These are phyloP conservation scores for Syzygium aqueum DNA, from an alignment of 345 rosid species.

Conservation along the genomic window DNA sequence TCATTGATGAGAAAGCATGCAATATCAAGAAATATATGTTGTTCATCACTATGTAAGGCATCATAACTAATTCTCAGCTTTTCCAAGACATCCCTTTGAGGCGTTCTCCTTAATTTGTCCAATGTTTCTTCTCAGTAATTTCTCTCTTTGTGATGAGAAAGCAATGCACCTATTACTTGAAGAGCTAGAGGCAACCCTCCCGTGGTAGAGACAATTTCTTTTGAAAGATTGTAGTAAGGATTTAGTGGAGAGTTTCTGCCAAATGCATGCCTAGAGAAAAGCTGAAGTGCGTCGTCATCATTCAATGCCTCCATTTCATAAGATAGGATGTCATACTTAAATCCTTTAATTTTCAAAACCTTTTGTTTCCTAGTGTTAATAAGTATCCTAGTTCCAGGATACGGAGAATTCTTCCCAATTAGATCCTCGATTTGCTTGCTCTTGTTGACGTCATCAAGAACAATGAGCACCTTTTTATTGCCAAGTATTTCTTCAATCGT, in stretches of 20 bases:
- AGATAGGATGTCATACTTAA: neutral
- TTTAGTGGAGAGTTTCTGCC: neutral
- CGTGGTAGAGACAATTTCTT: neutral
- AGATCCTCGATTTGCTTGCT: neutral
- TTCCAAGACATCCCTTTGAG: neutral
- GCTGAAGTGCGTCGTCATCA: neutral
- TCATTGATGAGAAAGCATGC: neutral
- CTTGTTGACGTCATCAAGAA: neutral
- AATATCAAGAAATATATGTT: neutral
- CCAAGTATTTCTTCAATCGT: neutral
- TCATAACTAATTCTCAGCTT: too few species aligned
- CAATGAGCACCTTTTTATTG: neutral
- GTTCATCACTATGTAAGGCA: too few species aligned
- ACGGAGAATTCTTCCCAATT: fast-evolving
- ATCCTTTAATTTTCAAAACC: neutral
- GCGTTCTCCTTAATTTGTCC: neutral
- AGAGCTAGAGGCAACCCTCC: neutral
- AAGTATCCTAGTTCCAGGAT: neutral
- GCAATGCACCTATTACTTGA: neutral
- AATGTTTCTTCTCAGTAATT: too few species aligned
- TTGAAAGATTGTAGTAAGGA: neutral
- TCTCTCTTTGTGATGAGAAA: neutral
- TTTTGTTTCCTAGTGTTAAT: neutral
- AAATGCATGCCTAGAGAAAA: neutral
- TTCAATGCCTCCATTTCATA: neutral